Evolutionary conservation across 306 rosid species (phyloP), one percentile per base, ranked within the genome.

Genomic region (Casuarina glauca): DNA sequence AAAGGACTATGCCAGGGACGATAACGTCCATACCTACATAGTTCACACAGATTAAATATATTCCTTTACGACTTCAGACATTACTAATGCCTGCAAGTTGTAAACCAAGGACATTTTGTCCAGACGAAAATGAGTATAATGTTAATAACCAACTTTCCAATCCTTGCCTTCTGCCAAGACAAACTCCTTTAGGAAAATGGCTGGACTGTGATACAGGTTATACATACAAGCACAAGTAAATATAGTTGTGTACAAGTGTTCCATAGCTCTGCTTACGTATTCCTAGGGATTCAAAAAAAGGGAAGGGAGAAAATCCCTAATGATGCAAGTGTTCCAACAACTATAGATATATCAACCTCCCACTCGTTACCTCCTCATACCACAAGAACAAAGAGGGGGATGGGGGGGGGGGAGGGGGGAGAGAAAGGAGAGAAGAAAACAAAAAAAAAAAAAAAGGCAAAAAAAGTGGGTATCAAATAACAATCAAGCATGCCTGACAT

Each of bases 1-100:
- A 90, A 80, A 66, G 93, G 88, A 70, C 87, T 85, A 77, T 85
- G 76, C 95, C 93, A 94, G 6, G 98, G 98, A 58, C 97, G 97
- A 80, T 88, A 92, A 69, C 95, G 90, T 10, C 97, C 97, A 87
- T 92, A 94, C 91, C 98, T 94, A 72, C 26, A 87, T 49, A 51
- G 61, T 7, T 69, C 54, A 79, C 70, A 51, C 52, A 80, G 4
- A 80, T 76, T 70, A 76, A 62, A 84, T 74, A 70, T 51, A 51
- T 58, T 26, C 70, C 66, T 38, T 19, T 67, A 44, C 42, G 51
- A 69, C 38, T 73, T 50, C 50, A 77, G 74, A 61, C 4, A 3
- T 61, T 64, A 57, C 43, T 54, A 48, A 61, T 16, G 66, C 66
- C 49, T 11, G 45, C 54, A 74, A 70, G 75, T 57, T 69, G 51